phyloP scores from a whole-genome alignment of 2,329 filamentous ascomycete species.

The Falciphora oryzae region DNA sequence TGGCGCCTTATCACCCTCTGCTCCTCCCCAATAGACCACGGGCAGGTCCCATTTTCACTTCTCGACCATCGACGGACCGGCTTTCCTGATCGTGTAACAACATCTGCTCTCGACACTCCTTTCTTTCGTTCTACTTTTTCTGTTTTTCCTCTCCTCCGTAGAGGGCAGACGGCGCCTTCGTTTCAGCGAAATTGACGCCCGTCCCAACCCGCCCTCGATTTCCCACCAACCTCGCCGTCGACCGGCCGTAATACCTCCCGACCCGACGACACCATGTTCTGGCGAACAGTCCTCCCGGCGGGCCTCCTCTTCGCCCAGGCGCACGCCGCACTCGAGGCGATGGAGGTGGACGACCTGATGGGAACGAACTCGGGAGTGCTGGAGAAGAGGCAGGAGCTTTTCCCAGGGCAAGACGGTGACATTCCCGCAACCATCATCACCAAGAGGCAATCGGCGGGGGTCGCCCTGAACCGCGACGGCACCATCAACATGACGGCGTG shows the following conservation, averaged over 20 bases:
- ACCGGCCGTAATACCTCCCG: background rate
- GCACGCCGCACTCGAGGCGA: constrained; percentile 27
- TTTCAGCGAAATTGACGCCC: background rate
- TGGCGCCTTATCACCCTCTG: constrained; percentile 9
- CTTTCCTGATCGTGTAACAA: background rate
- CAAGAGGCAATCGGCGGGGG: constrained; percentile 19
- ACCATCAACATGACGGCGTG: constrained; percentile 50
- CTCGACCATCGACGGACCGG: constrained; percentile 9
- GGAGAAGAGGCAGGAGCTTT: constrained; percentile 26
- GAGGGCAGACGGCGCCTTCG: background rate
- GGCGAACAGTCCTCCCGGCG: constrained; percentile 27
- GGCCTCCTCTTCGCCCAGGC: constrained; percentile 30
- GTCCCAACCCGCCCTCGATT: background rate
- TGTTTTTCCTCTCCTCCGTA: background rate
- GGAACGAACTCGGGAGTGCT: constrained; percentile 18
- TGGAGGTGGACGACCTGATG: constrained; percentile 20
- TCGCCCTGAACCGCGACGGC: constrained; percentile 34
- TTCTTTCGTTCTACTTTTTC: constrained; percentile 13
- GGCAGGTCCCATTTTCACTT: constrained; percentile 27
- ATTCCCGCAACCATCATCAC: constrained; percentile 11
- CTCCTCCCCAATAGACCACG: constrained; percentile 23
- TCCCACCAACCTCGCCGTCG: background rate
- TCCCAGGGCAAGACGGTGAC: constrained; percentile 17
- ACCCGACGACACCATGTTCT: constrained; percentile 26
- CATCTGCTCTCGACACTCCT: constrained; percentile 6